Conservation (phyloP, 2,329 filamentous ascomycete species). For the Claviceps arundinis region DNA sequence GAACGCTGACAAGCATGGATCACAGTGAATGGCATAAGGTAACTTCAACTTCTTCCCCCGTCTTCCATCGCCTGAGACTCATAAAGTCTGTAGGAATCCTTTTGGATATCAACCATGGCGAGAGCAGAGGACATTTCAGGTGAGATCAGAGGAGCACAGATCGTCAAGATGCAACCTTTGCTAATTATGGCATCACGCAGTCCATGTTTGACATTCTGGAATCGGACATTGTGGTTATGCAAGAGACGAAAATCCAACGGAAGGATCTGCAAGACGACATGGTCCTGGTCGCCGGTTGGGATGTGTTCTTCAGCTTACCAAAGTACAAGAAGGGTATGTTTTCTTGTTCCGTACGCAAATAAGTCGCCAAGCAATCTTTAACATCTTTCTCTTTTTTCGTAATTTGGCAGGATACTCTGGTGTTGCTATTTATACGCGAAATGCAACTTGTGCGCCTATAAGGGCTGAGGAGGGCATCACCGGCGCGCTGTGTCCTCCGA, state of each 20-base stretch:
- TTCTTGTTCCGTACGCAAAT: not conserved
- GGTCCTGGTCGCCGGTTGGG: constrained; percentile 90
- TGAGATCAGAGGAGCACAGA: constrained; percentile 16
- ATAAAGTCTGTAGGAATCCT: constrained; percentile 45
- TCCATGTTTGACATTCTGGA: constrained; percentile 91
- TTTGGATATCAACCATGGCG: constrained; percentile 79
- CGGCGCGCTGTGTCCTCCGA: constrained; percentile 63
- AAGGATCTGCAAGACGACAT: constrained; percentile 91
- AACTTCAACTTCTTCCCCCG: not conserved
- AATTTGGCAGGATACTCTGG: constrained; percentile 70
- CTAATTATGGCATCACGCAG: constrained; percentile 23
- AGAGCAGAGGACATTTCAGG: constrained; percentile 55
- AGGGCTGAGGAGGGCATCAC: constrained; percentile 89
- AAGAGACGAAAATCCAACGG: constrained; percentile 90
- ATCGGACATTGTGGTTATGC: constrained; percentile 86
- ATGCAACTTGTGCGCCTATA: constrained; percentile 70
- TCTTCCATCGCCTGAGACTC: not conserved
- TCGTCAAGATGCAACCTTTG: not conserved
- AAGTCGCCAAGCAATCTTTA: not conserved
- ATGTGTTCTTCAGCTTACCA: constrained; percentile 88
- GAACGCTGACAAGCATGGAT: constrained; percentile 3
- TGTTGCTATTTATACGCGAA: constrained; percentile 90
- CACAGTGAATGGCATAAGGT: constrained; percentile 67
- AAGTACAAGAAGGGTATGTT: constrained; percentile 78
- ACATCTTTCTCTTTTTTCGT: not conserved